Conservation (phyloP, 116 monocot species). For the Zostera marina region DNA sequence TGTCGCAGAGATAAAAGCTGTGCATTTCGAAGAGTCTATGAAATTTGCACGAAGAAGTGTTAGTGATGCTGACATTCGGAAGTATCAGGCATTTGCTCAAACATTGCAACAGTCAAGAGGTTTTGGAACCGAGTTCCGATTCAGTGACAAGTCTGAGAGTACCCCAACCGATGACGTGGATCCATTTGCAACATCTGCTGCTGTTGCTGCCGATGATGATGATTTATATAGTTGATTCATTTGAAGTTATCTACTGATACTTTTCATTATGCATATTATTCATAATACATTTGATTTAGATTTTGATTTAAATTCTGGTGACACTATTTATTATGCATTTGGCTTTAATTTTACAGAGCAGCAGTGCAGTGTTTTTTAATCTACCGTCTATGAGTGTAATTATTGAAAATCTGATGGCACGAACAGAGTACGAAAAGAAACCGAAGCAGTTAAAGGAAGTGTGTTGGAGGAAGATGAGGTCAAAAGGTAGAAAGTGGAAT, state of each 20-base stretch:
- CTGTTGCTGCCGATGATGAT: constrained; percentile 39
- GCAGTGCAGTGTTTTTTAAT: too few species aligned
- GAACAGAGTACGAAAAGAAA: too few species aligned
- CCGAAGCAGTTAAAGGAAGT: too few species aligned
- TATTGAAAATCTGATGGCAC: too few species aligned
- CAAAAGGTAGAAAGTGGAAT: too few species aligned
- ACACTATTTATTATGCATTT: too few species aligned
- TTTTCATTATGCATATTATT: neutral
- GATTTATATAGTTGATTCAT: constrained; percentile 8
- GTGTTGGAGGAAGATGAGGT: too few species aligned
- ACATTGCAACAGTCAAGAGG: constrained; percentile 65
- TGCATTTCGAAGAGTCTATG: constrained; percentile 79
- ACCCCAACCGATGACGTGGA: constrained; percentile 14
- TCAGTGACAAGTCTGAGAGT: constrained; percentile 23
- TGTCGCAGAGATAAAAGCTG: constrained; percentile 55
- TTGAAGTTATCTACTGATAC: too few species aligned
- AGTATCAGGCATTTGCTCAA: constrained; percentile 61
- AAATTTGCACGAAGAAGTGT: constrained; percentile 69
- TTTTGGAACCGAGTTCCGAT: constrained; percentile 51
- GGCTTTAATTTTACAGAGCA: too few species aligned
- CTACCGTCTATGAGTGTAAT: too few species aligned
- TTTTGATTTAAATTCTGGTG: too few species aligned
- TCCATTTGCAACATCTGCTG: constrained; percentile 26
- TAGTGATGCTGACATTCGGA: constrained; percentile 59
- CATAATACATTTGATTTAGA: too few species aligned